phyloP scores from a whole-genome alignment of 768 basidiomycete species.

The Suillus lakei region DNA sequence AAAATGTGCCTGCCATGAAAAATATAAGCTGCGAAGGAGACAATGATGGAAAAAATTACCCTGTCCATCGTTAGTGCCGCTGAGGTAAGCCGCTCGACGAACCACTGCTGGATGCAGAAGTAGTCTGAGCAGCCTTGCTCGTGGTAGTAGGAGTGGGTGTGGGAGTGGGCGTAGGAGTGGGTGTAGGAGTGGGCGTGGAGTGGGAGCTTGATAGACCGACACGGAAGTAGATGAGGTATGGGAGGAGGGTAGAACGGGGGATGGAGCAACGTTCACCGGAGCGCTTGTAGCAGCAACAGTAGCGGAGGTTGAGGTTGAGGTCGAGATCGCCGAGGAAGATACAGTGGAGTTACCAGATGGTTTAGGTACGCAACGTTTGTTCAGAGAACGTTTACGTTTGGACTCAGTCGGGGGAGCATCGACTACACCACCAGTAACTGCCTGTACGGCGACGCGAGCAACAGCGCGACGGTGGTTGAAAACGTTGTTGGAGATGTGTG shows the following conservation, averaged over 20 bases:
- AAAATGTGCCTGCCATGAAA: constrained; percentile 37
- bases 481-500: constrained; percentile 39
- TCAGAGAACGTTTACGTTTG: constrained; percentile 30
- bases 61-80: constrained; percentile 55
- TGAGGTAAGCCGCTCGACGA: constrained; percentile 41
- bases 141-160: constrained; percentile 5
- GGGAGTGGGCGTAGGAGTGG: neutral
- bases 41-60: constrained; percentile 29
- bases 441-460: neutral
- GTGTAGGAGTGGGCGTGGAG: neutral
- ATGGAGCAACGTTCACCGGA: constrained; percentile 30
- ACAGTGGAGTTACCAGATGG: constrained; percentile 21
- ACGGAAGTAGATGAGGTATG: constrained; percentile 4
- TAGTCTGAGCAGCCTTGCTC: constrained; percentile 16
- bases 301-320: neutral
- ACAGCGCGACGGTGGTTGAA: constrained; percentile 27
- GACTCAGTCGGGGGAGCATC: neutral
- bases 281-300: constrained; percentile 1
- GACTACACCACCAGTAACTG: constrained; percentile 1
- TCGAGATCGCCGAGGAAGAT: neutral
- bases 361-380: constrained; percentile 29
- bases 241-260: neutral
- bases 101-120: constrained; percentile 14
- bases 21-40: neutral
- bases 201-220: constrained; percentile 1